phyloP scores from a whole-genome alignment of 2,329 filamentous ascomycete species.

The Arthrobotrys iridis region DNA sequence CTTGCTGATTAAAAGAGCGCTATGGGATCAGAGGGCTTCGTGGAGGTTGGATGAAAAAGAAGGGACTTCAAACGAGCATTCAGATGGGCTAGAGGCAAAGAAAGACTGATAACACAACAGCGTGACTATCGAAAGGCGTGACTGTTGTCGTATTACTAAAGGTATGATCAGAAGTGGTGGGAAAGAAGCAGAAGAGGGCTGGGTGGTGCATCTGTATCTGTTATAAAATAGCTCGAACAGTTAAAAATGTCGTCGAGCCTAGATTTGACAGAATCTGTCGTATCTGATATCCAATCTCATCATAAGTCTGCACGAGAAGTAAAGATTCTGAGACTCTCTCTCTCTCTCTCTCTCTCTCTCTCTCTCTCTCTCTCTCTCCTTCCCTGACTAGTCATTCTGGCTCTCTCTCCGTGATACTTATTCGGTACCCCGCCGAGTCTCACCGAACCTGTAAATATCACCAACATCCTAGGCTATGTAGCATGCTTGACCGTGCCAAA shows the following conservation, averaged over 20 bases:
- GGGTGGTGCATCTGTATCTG: background rate
- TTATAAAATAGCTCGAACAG: slow-evolving; percentile 36
- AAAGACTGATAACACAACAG: background rate
- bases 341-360: background rate
- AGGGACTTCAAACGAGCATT: too few species aligned
- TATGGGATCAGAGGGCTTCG: background rate
- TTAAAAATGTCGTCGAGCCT: slow-evolving; percentile 54
- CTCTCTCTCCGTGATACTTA: background rate
- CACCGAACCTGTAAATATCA: too few species aligned
- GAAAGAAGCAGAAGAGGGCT: background rate
- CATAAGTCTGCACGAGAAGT: background rate
- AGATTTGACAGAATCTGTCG: background rate
- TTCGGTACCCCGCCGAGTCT: background rate
- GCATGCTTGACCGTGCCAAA: slow-evolving; percentile 86
- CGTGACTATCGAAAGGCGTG: background rate
- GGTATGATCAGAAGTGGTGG: background rate
- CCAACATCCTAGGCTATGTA: background rate
- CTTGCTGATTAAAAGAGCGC: background rate
- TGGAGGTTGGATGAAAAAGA: background rate
- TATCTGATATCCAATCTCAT: background rate
- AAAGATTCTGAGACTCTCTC: too few species aligned
- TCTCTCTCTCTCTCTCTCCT: background rate
- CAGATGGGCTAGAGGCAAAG: background rate
- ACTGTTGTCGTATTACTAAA: background rate
- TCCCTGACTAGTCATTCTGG: too few species aligned